Conservation (phyloP, 176 grass and related monocot genomes). For the Luzula sylvatica region DNA sequence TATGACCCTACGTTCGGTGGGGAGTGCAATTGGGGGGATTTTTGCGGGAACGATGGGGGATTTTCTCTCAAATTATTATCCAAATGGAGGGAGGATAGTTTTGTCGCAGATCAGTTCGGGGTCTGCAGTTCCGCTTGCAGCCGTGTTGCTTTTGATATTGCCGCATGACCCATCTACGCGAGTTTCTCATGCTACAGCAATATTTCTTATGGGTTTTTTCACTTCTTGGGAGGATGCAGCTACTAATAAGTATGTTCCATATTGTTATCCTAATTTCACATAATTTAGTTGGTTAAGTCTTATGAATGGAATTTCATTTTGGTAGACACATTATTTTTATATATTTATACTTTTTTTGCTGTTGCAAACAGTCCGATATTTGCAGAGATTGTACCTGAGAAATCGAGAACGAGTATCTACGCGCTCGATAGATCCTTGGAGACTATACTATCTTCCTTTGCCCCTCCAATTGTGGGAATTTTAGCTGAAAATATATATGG, state of each 20-base stretch:
- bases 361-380: slow-evolving; percentile 49
- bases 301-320: no score
- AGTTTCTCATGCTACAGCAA: slow-evolving; percentile 20
- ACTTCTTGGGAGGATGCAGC: slow-evolving; percentile 41
- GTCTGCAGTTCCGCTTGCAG: slow-evolving; percentile 31
- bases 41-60: slow-evolving; percentile 43
- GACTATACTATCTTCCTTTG: slow-evolving; percentile 47
- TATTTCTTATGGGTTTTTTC: slow-evolving; percentile 34
- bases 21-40: slow-evolving; percentile 27
- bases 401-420: slow-evolving; percentile 46
- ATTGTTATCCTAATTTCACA: background rate
- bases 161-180: slow-evolving; percentile 19
- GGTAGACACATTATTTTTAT: no score
- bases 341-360: no score
- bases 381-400: slow-evolving; percentile 45
- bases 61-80: slow-evolving; percentile 19
- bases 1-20: slow-evolving; percentile 22
- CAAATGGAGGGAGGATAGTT: slow-evolving; percentile 34
- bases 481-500: slow-evolving; percentile 24
- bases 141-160: slow-evolving; percentile 31
- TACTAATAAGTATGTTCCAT: slow-evolving; percentile 34
- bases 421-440: slow-evolving; percentile 55
- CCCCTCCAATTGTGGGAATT: slow-evolving; percentile 25
- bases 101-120: slow-evolving; percentile 38
- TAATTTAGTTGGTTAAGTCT: no score